These are phyloP conservation scores for Carex arenaria DNA, from an alignment of 202 grass and related monocot species.

Conservation along the genomic window DNA sequence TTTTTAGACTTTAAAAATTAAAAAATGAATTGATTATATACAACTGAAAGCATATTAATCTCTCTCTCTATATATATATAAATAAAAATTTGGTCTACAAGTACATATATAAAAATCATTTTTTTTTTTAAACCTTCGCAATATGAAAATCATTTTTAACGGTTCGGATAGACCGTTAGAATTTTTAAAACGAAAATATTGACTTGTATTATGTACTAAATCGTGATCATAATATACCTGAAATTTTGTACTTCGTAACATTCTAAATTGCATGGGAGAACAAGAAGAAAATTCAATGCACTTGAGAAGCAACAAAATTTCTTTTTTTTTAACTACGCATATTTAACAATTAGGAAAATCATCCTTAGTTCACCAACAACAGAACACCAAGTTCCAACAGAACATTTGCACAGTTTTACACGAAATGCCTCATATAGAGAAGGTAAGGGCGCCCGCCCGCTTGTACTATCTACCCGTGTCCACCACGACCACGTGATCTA, in stretches of 20 bases:
- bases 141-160: too few species aligned
- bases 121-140: too few species aligned
- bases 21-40: too few species aligned
- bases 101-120: too few species aligned
- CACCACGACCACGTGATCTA: slow-evolving; percentile 6
- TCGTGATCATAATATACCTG: background rate
- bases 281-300: background rate
- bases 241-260: background rate
- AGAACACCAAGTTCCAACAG: background rate
- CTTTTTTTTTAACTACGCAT: background rate
- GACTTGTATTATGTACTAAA: too few species aligned
- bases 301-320: background rate
- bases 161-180: too few species aligned
- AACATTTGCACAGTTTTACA: background rate
- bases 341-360: background rate
- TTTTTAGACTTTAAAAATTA: too few species aligned
- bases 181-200: too few species aligned
- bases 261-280: background rate
- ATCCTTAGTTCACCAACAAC: background rate
- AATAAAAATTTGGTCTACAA: too few species aligned
- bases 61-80: too few species aligned
- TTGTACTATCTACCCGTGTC: background rate
- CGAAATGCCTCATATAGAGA: background rate
- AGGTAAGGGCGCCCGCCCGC: background rate
- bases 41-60: too few species aligned